Base-by-base conservation (phyloP, 2,329 filamentous ascomycete genomes). In the Clonostachys solani region DNA sequence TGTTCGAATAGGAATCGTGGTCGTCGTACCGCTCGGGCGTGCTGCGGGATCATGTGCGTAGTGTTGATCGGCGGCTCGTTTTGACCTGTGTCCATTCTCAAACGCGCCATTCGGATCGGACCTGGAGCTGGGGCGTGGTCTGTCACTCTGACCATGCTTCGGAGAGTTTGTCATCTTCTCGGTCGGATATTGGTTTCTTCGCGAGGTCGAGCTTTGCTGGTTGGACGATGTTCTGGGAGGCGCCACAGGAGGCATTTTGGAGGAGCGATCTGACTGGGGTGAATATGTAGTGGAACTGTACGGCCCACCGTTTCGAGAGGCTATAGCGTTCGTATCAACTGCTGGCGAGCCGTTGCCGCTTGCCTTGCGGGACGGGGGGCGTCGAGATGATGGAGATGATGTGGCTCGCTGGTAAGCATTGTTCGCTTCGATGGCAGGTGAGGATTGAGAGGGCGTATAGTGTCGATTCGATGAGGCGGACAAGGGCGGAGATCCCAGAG, bases 161-260 rank as follows among this genome's bases (percentile, higher is more conserved):
- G 65, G 74, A 66, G 5, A 75, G 71, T 50, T 67, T 65, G 36
- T 66, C 60, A 37, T 65, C 58, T 50, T 72, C 43, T 78, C 75
- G 56, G 63, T 68, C n/a, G 69, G 56, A 46, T 75, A 68, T 15
- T 70, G 61, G 36, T 65, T 61, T 56, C 74, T 70, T 47, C 75
- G 67, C 29, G 75, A 68, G 54, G 60, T 68, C 15, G 71, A 61
- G 55, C 60, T 56, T 52, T 70, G 67, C 51, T 69, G 66, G 53
- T 83, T 86, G 40, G 89, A 94, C 13, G 91, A 95, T 8, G 88
- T 92, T 60, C 91, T 82, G 35, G 89, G 88, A 43, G 88, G 91
- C 47, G 87, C 84, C 56, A 89, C 77, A 19, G 88, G 86, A 46
- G 87, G 82, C 71, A 78, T 82, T 66, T 74, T 80, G 67, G 69